Evolutionary conservation across 495 filamentous ascomycete genomes (phyloP).

Genomic region (Neurospora sp.): DNA sequence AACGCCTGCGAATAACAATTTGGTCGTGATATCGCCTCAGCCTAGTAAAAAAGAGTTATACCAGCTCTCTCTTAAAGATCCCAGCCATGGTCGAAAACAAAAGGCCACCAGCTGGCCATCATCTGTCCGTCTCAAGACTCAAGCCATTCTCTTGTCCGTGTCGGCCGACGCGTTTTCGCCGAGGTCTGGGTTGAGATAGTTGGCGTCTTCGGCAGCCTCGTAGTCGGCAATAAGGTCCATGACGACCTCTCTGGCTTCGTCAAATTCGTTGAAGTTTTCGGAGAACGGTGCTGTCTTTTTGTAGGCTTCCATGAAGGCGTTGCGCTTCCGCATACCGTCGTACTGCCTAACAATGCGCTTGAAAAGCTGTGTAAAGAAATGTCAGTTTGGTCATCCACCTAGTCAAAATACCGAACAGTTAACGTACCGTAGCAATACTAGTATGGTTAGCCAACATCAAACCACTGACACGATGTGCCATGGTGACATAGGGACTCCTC

Average conservation of each 20-base stretch:
- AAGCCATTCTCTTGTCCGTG: slow-evolving; percentile 32
- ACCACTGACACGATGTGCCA: slow-evolving; percentile 86
- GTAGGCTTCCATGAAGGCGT: slow-evolving; percentile 91
- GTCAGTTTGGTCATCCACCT: slow-evolving; percentile 1
- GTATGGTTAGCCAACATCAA: slow-evolving; percentile 98
- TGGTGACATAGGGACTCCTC: slow-evolving; percentile 86
- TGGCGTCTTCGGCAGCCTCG: slow-evolving; percentile 81
- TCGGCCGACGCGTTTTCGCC: slow-evolving; percentile 37
- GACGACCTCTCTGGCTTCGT: slow-evolving; percentile 84
- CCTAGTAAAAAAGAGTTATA: not conserved
- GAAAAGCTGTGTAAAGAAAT: slow-evolving; percentile 48
- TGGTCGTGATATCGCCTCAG: not conserved
- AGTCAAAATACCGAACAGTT: not conserved
- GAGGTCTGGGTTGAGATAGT: slow-evolving; percentile 67
- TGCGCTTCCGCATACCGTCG: slow-evolving; percentile 84
- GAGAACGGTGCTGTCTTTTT: slow-evolving; percentile 88
- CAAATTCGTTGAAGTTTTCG: slow-evolving; percentile 87
- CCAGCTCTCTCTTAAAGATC: not conserved
- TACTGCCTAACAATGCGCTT: slow-evolving; percentile 86
- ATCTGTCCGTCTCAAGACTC: not conserved
- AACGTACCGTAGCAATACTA: slow-evolving; percentile 73
- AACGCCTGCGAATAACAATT: not conserved
- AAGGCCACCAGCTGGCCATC: not conserved
- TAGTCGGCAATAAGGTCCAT: slow-evolving; percentile 85
- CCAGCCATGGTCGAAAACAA: not conserved